These are phyloP conservation scores for Hyphopichia fennica DNA, from an alignment of 1,139 yeast species.

Conservation along the genomic window DNA sequence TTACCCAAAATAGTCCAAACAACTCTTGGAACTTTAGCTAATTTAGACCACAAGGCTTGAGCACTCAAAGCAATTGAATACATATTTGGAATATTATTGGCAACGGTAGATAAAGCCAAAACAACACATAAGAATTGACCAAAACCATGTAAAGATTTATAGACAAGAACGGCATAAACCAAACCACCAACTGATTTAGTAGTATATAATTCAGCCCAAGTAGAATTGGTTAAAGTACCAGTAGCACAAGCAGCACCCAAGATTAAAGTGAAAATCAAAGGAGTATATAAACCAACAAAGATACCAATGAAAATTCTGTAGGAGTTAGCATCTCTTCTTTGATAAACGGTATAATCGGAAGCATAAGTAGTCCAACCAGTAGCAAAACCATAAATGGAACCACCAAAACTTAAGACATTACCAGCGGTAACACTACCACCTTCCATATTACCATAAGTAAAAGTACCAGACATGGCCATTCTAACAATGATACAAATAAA, in stretches of 20 bases:
- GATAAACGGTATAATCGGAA: constrained; percentile 89
- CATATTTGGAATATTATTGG: constrained; percentile 91
- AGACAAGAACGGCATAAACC: constrained; percentile 72
- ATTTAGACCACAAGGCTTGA: constrained; percentile 76
- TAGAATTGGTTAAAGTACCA: constrained; percentile 48
- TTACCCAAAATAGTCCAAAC: constrained; percentile 80
- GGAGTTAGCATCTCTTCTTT: constrained; percentile 60
- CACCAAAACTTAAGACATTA: constrained; percentile 78
- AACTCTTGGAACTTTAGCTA: constrained; percentile 74
- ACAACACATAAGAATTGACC: constrained; percentile 89
- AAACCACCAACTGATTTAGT: constrained; percentile 76
- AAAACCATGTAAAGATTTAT: constrained; percentile 79
- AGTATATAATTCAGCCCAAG: constrained; percentile 54
- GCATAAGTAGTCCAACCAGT: constrained; percentile 96
- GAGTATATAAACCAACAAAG: constrained; percentile 60
- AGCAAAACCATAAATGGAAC: constrained; percentile 84
- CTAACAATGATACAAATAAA: constrained; percentile 80
- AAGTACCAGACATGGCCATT: constrained; percentile 64
- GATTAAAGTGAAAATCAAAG: constrained; percentile 71
- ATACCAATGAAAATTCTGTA: constrained; percentile 63
- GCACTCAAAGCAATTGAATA: constrained; percentile 85
- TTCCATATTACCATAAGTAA: constrained; percentile 47
- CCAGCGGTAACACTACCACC: constrained; percentile 71
- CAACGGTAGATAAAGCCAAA: constrained; percentile 78
- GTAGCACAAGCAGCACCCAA: constrained; percentile 88